Base-by-base conservation (phyloP, 225 moss, liverwort and hornwort genomes). In the Pseudoscleropodium purum region DNA sequence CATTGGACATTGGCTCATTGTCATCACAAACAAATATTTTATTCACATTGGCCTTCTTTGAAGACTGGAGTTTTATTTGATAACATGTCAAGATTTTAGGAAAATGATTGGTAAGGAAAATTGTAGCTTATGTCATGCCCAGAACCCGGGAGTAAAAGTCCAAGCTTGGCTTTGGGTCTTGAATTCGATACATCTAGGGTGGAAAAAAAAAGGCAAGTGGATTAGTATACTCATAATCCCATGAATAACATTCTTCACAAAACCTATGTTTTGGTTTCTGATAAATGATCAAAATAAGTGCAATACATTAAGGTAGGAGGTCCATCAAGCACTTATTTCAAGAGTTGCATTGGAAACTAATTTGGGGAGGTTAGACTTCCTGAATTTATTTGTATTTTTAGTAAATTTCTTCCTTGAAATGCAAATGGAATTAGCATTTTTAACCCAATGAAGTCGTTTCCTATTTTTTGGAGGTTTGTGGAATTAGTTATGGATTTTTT, bases 51-150 rank as follows among this genome's bases (percentile, higher is more conserved):
- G 47, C 47, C 8, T 47, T 47, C 9, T 47, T 47, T 47, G 47
- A 47, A 47, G 47, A 47, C 47, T 10, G 10, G 9, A 47, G 47
- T 47, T 47, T 47, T 47, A 47, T 47, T 8, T 47, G 10, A 47
- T 47, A 47, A 47, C 65, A 25, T 63, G 37, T 62, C n/a, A 34
- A 62, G 34, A 60, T 78, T 60, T 30, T 24, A 37, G 36, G 24
- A 49, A 21, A 26, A 67, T 5, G 15, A 84, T 84, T 57, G 43
- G 12, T 75, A 64, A 76, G 10, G 54, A 26, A 9, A 8, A 64
- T 7, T 20, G 4, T 57, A 39, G n/a, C 94, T 95, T 88, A 95
- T 91, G 91, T 94, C 96, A 95, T 97, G 91, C 97, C 95, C 92
- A 93, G 81, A 77, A 94, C 77, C 24, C 85, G 83, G 2, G 93